These are phyloP conservation scores for Psidium friedrichsthalianum DNA, from an alignment of 345 rosid species.

Conservation along the genomic window DNA sequence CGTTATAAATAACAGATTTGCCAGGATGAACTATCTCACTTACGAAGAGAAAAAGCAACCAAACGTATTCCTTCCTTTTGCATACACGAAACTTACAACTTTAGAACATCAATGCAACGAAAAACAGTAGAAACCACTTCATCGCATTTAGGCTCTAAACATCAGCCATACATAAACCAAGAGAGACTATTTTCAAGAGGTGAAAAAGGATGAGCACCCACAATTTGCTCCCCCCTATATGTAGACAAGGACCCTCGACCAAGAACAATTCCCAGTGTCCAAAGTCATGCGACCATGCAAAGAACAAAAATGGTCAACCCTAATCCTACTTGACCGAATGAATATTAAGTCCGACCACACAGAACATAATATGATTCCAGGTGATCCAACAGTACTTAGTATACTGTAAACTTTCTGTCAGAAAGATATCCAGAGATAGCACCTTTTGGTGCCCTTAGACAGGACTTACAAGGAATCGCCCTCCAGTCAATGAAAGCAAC, in stretches of 20 bases:
- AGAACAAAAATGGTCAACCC: background rate
- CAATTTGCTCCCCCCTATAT: background rate
- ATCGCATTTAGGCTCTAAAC: background rate
- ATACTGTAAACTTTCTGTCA: background rate
- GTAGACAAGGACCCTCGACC: background rate
- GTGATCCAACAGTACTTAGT: too few relatives aligned
- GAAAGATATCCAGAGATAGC: background rate
- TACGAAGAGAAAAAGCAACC: background rate
- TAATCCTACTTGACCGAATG: background rate
- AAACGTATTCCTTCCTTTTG: background rate
- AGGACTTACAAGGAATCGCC: background rate
- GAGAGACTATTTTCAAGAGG: background rate
- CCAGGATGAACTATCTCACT: background rate
- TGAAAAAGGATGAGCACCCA: background rate
- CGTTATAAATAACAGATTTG: background rate
- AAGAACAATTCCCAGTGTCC: background rate
- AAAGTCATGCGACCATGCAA: background rate
- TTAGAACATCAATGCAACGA: background rate
- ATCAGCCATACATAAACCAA: background rate
- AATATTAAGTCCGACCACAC: background rate
- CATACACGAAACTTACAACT: background rate
- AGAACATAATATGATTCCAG: background rate
- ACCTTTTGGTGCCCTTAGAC: background rate
- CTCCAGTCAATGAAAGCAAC: background rate
- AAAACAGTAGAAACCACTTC: background rate